Conservation (phyloP, 345 rosid species). For the Erysimum cheiranthoides region DNA sequence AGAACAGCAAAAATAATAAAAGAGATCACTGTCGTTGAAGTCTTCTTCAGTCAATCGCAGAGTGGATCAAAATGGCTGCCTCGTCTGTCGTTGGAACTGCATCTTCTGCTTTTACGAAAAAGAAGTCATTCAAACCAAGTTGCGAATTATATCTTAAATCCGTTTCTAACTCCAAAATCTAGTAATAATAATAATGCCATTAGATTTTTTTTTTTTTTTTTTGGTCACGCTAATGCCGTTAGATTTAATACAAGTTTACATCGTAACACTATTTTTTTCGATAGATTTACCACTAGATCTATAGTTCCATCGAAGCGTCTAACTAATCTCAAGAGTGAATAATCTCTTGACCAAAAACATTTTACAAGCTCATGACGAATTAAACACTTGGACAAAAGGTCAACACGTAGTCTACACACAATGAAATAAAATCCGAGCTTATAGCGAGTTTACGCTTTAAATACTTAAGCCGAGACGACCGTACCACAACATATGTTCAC, state of each 20-base stretch:
- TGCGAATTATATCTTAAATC: not conserved
- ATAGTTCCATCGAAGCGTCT: conserved; percentile 9
- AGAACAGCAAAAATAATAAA: not conserved
- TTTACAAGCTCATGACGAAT: not conserved
- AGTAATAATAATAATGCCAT: not conserved
- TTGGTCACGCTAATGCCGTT: too few relatives aligned
- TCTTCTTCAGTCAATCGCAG: conserved; percentile 52
- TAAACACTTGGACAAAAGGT: not conserved
- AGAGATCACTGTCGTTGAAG: not conserved
- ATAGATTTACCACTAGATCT: not conserved
- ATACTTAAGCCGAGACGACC: not conserved
- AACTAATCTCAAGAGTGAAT: not conserved
- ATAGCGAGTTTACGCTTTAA: too few relatives aligned
- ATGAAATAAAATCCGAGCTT: not conserved
- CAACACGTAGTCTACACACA: too few relatives aligned
- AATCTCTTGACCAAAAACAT: not conserved
- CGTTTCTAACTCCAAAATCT: not conserved
- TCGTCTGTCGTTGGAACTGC: conserved; percentile 72
- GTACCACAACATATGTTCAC: not conserved
- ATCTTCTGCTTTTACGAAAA: conserved; percentile 48
- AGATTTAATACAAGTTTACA: not conserved
- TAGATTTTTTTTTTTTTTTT: too few relatives aligned
- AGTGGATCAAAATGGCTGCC: conserved; percentile 70
- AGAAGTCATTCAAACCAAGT: not conserved
- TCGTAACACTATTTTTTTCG: not conserved